phyloP scores from a whole-genome alignment of 495 filamentous ascomycete genomes.

The Amniculicola lignicola region DNA sequence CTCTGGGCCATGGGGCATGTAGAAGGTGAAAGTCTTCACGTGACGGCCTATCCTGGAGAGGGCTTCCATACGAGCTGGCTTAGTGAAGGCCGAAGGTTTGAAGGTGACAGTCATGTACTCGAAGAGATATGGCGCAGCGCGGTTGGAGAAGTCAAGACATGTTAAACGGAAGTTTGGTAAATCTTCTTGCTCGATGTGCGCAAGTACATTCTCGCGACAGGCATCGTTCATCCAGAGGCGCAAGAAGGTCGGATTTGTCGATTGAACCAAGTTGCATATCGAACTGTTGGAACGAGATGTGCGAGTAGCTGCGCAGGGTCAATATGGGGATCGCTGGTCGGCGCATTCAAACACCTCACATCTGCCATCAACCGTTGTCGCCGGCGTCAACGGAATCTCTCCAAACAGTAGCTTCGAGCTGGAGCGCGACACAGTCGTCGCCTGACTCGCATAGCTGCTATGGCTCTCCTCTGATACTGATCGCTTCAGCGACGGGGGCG shows the following conservation, averaged over 20 bases:
- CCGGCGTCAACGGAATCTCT: conserved; percentile 40
- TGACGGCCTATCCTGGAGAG: conserved; percentile 69
- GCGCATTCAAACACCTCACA: conserved; percentile 22
- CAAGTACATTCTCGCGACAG: conserved; percentile 47
- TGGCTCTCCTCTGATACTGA: conserved; percentile 34
- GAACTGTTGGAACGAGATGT: conserved; percentile 34
- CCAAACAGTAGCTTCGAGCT: conserved; percentile 43
- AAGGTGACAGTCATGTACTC: conserved; percentile 59
- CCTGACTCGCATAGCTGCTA: conserved; percentile 29
- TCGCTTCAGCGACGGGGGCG: conserved; percentile 35
- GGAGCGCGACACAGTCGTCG: conserved; percentile 22
- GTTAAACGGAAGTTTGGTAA: conserved; percentile 50
- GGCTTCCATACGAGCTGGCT: conserved; percentile 62
- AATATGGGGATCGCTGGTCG: conserved; percentile 7
- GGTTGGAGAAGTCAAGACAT: conserved; percentile 51
- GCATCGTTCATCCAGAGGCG: conserved; percentile 51
- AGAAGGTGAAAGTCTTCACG: conserved; percentile 66
- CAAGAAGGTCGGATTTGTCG: conserved; percentile 45
- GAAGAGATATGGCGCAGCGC: conserved; percentile 52
- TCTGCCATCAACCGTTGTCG: conserved; percentile 31
- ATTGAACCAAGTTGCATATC: conserved; percentile 42
- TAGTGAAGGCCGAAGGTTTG: conserved; percentile 65
- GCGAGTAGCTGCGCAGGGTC: conserved; percentile 20
- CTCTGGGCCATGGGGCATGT: conserved; percentile 62
- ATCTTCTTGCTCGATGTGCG: conserved; percentile 43